Evolutionary conservation across 306 rosid species (phyloP).

Genomic region (Pterocarpus macrocarpus): DNA sequence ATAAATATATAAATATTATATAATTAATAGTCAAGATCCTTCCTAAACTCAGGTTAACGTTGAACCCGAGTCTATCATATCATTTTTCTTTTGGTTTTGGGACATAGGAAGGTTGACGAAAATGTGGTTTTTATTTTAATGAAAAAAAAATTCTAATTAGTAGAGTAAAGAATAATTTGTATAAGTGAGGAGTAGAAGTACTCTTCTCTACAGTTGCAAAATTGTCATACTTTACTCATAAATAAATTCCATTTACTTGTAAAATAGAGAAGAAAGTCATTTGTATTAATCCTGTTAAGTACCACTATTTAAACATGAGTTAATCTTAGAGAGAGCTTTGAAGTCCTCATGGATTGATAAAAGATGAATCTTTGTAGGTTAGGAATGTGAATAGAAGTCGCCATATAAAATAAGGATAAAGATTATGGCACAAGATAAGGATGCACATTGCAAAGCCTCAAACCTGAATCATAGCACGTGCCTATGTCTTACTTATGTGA

Average conservation of each 20-base stretch:
- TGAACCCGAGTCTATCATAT: too few relatives aligned
- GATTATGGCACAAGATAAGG: neutral
- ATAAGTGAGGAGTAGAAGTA: neutral
- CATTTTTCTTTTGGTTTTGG: too few relatives aligned
- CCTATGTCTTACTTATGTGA: constrained; percentile 11
- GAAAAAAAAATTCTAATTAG: too few relatives aligned
- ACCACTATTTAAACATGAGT: neutral
- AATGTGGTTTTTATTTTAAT: too few relatives aligned
- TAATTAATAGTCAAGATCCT: too few relatives aligned
- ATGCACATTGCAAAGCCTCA: constrained; percentile 1
- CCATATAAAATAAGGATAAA: neutral
- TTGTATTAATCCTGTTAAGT: neutral
- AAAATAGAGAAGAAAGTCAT: neutral
- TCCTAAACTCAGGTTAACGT: too few relatives aligned
- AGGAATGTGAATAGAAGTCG: neutral
- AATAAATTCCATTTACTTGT: neutral
- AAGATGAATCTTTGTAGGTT: neutral
- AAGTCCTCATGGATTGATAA: neutral
- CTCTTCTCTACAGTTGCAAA: neutral
- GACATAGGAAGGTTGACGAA: too few relatives aligned
- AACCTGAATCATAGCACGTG: neutral
- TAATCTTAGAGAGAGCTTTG: neutral
- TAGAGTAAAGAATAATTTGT: neutral
- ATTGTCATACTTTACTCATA: neutral
- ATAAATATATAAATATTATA: too few relatives aligned